Evolutionary conservation across 305 asterid species (phyloP).

Genomic region (Rubia occidens): DNA sequence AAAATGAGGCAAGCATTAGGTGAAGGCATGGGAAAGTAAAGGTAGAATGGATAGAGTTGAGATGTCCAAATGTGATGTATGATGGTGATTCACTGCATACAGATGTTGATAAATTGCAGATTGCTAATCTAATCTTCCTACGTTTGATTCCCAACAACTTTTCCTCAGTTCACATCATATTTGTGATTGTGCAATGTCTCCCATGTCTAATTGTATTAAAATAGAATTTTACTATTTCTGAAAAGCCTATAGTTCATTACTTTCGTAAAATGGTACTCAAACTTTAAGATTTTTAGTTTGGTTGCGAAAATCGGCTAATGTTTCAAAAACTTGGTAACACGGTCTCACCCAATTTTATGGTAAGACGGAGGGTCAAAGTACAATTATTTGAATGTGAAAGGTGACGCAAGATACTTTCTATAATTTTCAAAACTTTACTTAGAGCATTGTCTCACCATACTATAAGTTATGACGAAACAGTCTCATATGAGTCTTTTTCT

Average conservation of each 20-base stretch:
- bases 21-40: not conserved
- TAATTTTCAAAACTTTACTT: no score
- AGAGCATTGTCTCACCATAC: not conserved
- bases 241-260: no score
- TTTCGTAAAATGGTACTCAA: no score
- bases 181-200: not conserved
- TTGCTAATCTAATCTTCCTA: not conserved
- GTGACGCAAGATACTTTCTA: no score
- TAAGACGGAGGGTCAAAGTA: no score
- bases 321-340: no score
- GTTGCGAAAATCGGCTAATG: no score
- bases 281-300: no score
- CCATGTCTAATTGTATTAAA: not conserved
- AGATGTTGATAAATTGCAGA: not conserved
- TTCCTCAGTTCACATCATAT: not conserved
- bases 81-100: not conserved
- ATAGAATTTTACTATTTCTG: not conserved
- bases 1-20: not conserved
- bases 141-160: not conserved
- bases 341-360: no score
- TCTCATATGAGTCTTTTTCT: constrained; percentile 54
- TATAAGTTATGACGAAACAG: no score
- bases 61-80: not conserved
- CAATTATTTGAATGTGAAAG: no score
- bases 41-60: not conserved